A percentile compares a stretch with the other conserved stretches of the same genome.
Evolutionary conservation across 768 basidiomycete genomes (phyloP).

Genomic region (Mycena pura): DNA sequence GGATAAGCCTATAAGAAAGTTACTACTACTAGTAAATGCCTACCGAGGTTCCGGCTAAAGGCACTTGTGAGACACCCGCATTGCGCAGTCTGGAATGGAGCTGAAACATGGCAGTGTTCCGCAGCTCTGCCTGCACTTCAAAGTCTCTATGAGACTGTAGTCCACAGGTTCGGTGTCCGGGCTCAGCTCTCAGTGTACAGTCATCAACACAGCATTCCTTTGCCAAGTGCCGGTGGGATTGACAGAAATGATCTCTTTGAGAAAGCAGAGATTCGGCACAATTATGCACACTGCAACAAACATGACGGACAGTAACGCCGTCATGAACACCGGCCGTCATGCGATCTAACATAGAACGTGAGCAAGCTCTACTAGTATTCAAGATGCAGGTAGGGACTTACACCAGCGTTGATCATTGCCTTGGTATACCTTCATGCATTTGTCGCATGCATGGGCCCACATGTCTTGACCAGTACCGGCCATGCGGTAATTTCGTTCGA

Average conservation of each 20-base stretch:
- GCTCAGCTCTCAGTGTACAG: too few species aligned
- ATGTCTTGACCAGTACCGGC: constrained; percentile 12
- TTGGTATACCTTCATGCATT: constrained; percentile 14
- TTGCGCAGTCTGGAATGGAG: background rate
- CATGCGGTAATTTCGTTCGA: constrained; percentile 10
- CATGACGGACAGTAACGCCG: background rate
- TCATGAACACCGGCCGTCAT: constrained; percentile 14
- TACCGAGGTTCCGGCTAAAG: background rate
- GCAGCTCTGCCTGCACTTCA: background rate
- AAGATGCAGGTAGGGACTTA: background rate
- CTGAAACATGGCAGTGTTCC: constrained; percentile 7
- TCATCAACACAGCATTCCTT: background rate
- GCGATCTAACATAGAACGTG: background rate
- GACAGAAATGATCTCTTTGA: constrained; percentile 1
- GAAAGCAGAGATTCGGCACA: constrained; percentile 5
- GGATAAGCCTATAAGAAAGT: too few species aligned
- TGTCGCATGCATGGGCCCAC: constrained; percentile 16
- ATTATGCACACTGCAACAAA: background rate
- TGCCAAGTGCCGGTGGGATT: background rate
- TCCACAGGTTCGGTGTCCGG: background rate
- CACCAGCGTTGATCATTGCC: constrained; percentile 6
- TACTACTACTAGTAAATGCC: background rate
- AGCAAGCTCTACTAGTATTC: background rate
- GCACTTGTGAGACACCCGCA: background rate
- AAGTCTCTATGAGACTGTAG: background rate